A percentile compares a stretch with the other conserved stretches of the same genome.
Evolutionary conservation across 176 grass and related monocot genomes (phyloP).

Genomic region (Oryza coarctata): DNA sequence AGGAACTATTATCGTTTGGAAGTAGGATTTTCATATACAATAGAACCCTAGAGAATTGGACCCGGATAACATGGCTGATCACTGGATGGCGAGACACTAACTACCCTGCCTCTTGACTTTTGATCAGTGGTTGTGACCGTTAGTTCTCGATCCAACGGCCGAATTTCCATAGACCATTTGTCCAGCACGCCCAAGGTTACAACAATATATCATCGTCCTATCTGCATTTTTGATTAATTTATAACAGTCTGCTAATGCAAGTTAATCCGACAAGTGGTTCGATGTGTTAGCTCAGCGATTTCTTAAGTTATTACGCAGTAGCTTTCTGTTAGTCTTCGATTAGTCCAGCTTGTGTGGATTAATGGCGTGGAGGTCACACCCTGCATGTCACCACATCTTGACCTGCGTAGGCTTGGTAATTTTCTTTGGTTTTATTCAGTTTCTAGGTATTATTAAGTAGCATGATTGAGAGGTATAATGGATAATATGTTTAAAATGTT

Average conservation of each 20-base stretch:
- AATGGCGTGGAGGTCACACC: neutral
- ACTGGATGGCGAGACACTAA: conserved; percentile 9
- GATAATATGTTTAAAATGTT: neutral
- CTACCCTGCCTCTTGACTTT: neutral
- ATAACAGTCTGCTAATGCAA: neutral
- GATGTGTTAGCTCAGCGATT: neutral
- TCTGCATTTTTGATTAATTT: conserved; percentile 3
- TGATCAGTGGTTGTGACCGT: neutral
- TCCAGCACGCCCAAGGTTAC: neutral
- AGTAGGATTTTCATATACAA: no score
- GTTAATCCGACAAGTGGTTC: neutral
- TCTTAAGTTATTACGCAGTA: neutral
- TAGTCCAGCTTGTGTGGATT: conserved; percentile 18
- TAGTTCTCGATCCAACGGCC: neutral
- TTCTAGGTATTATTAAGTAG: neutral
- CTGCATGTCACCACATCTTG: conserved; percentile 28
- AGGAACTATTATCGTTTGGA: no score
- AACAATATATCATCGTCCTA: neutral
- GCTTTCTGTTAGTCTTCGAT: neutral
- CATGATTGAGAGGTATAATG: neutral
- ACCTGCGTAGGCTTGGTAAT: neutral
- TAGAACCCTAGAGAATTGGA: no score
- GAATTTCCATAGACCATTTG: neutral
- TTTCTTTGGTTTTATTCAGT: neutral
- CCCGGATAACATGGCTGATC: neutral